These are phyloP conservation scores for Maudiozyma pseudohumilis DNA, from an alignment of 805 yeast genomes.

Conservation along the genomic window DNA sequence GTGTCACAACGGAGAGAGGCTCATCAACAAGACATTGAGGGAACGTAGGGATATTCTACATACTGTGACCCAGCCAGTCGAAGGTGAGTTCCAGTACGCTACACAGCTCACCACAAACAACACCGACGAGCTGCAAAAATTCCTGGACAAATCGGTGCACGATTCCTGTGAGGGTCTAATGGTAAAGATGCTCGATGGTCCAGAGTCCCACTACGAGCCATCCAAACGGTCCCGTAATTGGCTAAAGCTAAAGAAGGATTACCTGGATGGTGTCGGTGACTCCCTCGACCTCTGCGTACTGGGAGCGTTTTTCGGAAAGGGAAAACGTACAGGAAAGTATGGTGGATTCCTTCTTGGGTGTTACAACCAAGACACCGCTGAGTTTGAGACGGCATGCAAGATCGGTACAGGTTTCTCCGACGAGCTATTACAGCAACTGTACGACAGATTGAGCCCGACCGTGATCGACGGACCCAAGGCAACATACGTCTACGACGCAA, in stretches of 20 bases:
- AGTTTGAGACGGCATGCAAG: slow-evolving; percentile 89
- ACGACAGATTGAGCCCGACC: slow-evolving; percentile 54
- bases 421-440: slow-evolving; percentile 55
- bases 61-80: slow-evolving; percentile 46
- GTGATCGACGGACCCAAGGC: slow-evolving; percentile 57
- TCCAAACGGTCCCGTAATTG: slow-evolving; percentile 91
- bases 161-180: slow-evolving; percentile 92
- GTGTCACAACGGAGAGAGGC: slow-evolving; percentile 60
- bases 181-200: slow-evolving; percentile 82
- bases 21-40: slow-evolving; percentile 54
- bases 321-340: slow-evolving; percentile 88
- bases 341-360: slow-evolving; percentile 92
- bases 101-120: slow-evolving; percentile 60
- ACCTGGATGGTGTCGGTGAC: slow-evolving; percentile 91
- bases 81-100: slow-evolving; percentile 79
- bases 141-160: slow-evolving; percentile 80
- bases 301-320: slow-evolving; percentile 90
- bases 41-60: slow-evolving; percentile 59
- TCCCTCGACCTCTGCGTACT: slow-evolving; percentile 86
- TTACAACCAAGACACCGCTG: slow-evolving; percentile 84
- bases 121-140: slow-evolving; percentile 64
- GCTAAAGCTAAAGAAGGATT: slow-evolving; percentile 92
- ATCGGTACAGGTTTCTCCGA: slow-evolving; percentile 97
- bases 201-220: slow-evolving; percentile 82
- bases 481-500: slow-evolving; percentile 57